Evolutionary conservation across 495 filamentous ascomycete genomes (phyloP), one percentile per base, ranked within the genome.

Genomic region (Xylaria longipes): DNA sequence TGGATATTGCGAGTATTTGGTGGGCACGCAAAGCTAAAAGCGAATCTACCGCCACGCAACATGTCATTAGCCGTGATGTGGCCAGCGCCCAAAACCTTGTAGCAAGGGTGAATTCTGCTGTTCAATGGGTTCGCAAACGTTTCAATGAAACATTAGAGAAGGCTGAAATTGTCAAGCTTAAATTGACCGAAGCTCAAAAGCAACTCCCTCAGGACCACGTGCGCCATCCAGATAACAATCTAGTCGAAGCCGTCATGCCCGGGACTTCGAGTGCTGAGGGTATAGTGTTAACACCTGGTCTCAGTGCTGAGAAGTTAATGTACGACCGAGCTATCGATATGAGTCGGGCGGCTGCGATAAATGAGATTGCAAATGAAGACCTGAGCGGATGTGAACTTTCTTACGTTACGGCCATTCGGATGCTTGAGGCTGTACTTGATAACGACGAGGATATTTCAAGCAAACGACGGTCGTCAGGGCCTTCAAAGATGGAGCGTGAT

Each of bases 81-180:
- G 41, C 83, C 14, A 87, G 85, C 71, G 84, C 80, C 58, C 82
- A 87, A 37, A 80, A 88, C 12, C 82, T 90, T n/a, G 87, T 90
- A 33, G 87, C 87, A 65, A 90, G 94, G 60, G 94, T 99, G 81
- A 99, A 97, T 78, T 91, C 90, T 68, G 91, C 94, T 27, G 96
- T 99, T 0, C 95, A 98, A 80, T 98, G 97, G 97, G 91, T 97
- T 29, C 92, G 96, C 31, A 87, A 84, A 69, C 92, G 95, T 3
- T 99, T 98, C 85, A 99, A 99, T 74, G 96, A 99, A 75, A 95
- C 96, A 27, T 81, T 98, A 33, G 94, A 97, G 78, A 99, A 99
- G 82, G 93, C 94, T 0, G 95, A 98, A 73, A 87, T 97, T 71
- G 95, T 97, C 12, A 90, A 92, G 64, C 83, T 95, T 6, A 97